A percentile compares a stretch with the other conserved stretches of the same genome.
phyloP scores from a whole-genome alignment of 495 filamentous ascomycete genomes.

The Tuber calosporum region DNA sequence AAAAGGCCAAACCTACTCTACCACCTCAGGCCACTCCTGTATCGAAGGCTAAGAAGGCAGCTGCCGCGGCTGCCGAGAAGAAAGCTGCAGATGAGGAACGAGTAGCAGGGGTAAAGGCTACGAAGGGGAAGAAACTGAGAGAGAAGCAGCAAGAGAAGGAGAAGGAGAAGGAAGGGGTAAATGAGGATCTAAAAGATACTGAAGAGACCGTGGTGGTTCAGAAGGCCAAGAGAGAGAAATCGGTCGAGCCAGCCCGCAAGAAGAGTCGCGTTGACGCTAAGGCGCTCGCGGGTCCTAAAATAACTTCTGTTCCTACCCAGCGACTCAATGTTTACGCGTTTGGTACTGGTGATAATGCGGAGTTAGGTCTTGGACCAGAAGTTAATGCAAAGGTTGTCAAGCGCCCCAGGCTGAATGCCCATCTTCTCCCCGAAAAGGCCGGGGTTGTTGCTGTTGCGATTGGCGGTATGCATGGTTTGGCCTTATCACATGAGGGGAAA shows the following conservation, averaged over 20 bases:
- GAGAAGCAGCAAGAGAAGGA: neutral
- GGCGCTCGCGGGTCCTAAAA: constrained; percentile 2
- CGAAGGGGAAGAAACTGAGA: constrained; percentile 5
- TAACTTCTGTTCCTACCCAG: constrained; percentile 41
- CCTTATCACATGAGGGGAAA: constrained; percentile 58
- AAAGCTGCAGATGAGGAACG: constrained; percentile 26
- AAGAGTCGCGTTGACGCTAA: constrained; percentile 14
- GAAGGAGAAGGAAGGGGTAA: neutral
- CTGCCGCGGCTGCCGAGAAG: constrained; percentile 17
- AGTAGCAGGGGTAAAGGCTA: constrained; percentile 13
- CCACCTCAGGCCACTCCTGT: constrained; percentile 11
- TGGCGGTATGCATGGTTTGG: constrained; percentile 62
- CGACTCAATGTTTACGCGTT: constrained; percentile 61
- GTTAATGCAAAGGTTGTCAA: constrained; percentile 60
- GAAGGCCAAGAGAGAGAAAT: constrained; percentile 45
- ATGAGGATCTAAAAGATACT: constrained; percentile 27
- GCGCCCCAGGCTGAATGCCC: constrained; percentile 58
- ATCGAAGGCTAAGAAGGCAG: constrained; percentile 25
- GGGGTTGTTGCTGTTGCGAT: constrained; percentile 58
- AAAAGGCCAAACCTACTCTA: constrained; percentile 27
- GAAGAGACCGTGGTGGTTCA: constrained; percentile 20
- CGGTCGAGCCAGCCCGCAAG: constrained; percentile 44
- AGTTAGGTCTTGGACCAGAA: constrained; percentile 58
- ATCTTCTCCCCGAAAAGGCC: constrained; percentile 52
- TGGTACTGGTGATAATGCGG: constrained; percentile 60